Percentiles rank a stretch among this genome's conserved stretches.
These are phyloP conservation scores for Ascochyta pisi DNA, from an alignment of 2,329 filamentous ascomycete genomes.

Conservation along the genomic window DNA sequence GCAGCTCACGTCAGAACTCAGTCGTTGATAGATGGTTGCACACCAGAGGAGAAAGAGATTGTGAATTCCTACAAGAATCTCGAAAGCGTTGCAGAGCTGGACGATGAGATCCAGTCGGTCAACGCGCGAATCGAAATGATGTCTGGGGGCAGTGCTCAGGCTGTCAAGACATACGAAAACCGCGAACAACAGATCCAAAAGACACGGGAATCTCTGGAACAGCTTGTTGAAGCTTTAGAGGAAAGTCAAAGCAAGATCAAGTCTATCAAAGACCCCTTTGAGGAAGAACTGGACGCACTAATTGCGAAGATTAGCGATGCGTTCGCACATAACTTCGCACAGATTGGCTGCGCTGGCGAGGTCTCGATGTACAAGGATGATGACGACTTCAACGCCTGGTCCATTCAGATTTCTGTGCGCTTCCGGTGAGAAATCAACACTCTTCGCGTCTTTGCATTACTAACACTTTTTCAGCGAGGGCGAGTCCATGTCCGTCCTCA, in stretches of 20 bases:
- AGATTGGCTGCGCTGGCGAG: conserved; percentile 93
- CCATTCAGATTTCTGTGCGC: conserved; percentile 91
- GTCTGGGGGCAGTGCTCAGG: conserved; percentile 75
- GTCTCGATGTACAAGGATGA: conserved; percentile 86
- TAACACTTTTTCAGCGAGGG: conserved; percentile 53
- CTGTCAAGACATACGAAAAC: conserved; percentile 72
- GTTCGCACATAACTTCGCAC: conserved; percentile 90
- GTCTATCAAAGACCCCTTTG: conserved; percentile 76
- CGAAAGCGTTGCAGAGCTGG: conserved; percentile 63
- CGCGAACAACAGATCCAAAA: conserved; percentile 68
- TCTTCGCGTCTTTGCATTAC: conserved; percentile 17
- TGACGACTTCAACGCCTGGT: conserved; percentile 91
- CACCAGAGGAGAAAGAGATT: conserved; percentile 35
- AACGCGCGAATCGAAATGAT: conserved; percentile 79
- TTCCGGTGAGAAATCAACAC: conserved; percentile 71
- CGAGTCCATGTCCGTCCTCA: conserved; percentile 83
- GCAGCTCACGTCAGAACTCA: conserved; percentile 27
- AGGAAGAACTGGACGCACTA: conserved; percentile 80
- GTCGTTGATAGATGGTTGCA: conserved; percentile 25
- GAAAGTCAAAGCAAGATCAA: conserved; percentile 65
- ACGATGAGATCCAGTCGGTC: conserved; percentile 76
- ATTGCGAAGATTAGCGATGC: conserved; percentile 84
- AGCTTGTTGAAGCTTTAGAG: conserved; percentile 62
- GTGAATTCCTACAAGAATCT: conserved; percentile 28
- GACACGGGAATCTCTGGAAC: conserved; percentile 65